Evolutionary conservation across 176 grass and related monocot species (phyloP), one percentile per base, ranked within the genome.

Genomic region (Aegilops umbellulata): DNA sequence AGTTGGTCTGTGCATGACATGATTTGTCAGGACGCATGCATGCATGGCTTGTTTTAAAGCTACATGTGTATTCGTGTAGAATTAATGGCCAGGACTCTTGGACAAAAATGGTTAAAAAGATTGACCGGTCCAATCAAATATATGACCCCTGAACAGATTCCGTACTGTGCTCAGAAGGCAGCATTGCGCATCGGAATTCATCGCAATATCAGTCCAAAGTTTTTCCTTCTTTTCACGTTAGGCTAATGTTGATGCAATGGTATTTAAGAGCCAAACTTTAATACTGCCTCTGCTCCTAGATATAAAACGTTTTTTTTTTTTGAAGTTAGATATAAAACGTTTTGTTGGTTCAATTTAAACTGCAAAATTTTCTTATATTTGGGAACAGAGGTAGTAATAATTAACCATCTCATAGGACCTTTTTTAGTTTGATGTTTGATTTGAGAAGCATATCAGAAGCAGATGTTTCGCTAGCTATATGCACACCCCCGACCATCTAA

Each of bases 1-100:
- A 78, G 49, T 26, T 70, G 73, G 73, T 16, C 75, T 61, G 86
- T 67, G 71, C 80, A 88, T 79, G 87, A 88, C 81, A 73, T 88
- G 65, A 88, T 69, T 62, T 69, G 23, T 84, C 74, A 79, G 69
- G 6, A 27, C 46, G 72, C 71, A 44, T 44, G 41, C 41, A 74
- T 62, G 74, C 71, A 75, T 62, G 63, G 74, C 64, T 41, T 12
- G 30, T 12, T 12, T 38, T 38, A 27, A 31, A 58, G 36, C 51
- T 46, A 44, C 69, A 46, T 74, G 5, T 42, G 69, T 26, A 73
- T 60, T 25, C 32, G 49, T 36, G 49, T 83, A 60, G 25, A 64
- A 29, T 27, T 75, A 29, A 69, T 82, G 46, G 35, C 27, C 55
- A 42, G 69, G 24, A 61, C 81, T 74, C 69, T 61, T 83, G 69